Evolutionary conservation across 441 rosid species (phyloP).

Genomic region (Breynia disticha): DNA sequence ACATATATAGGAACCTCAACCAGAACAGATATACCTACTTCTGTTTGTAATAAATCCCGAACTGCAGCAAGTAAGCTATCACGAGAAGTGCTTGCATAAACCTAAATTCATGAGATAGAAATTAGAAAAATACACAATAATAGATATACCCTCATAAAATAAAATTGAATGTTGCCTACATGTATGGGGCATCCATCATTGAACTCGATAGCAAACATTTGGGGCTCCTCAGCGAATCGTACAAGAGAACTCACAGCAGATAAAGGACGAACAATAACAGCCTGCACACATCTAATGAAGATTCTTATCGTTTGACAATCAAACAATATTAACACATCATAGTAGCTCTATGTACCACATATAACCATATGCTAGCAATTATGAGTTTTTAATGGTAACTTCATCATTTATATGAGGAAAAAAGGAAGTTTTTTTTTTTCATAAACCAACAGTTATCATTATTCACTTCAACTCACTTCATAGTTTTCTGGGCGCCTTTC

Average conservation of each 20-base stretch:
- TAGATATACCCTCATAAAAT: constrained; percentile 12
- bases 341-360: too few species aligned
- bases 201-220: constrained; percentile 97
- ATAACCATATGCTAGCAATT: too few species aligned
- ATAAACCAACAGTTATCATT: too few species aligned
- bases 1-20: too few species aligned
- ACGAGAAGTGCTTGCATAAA: constrained; percentile 94
- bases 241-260: constrained; percentile 85
- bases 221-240: constrained; percentile 99
- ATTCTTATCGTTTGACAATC: constrained; percentile 56
- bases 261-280: constrained; percentile 90
- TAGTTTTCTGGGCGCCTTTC: constrained; percentile 97
- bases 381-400: too few species aligned
- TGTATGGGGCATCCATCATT: constrained; percentile 95
- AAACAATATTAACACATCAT: too few species aligned
- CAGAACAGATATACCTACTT: constrained; percentile 58
- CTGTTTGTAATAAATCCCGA: constrained; percentile 92
- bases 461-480: constrained; percentile 70
- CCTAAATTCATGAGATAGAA: constrained; percentile 36
- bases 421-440: too few species aligned
- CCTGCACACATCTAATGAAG: constrained; percentile 97
- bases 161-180: constrained; percentile 44
- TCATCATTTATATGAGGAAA: too few species aligned
- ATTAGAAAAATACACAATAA: constrained; percentile 23
- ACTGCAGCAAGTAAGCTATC: constrained; percentile 96